Base-by-base conservation (phyloP, 441 rosid genomes). In the Jatropha multifida region DNA sequence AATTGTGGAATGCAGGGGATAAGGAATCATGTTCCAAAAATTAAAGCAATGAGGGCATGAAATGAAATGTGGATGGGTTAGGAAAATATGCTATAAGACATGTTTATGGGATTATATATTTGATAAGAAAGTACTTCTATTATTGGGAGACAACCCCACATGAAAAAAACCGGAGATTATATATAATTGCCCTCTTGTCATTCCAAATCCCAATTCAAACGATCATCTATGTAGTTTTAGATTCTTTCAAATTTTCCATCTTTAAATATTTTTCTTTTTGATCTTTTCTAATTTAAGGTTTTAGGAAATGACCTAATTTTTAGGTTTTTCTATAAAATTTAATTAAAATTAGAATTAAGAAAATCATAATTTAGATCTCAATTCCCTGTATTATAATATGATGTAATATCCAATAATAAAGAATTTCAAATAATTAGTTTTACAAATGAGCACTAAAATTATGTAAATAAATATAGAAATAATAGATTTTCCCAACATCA, bases 101-200 rank as follows among this genome's bases (percentile, higher is more conserved):
- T 60, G 42, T 38, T 42, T 63, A 14, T 23, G 13, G 41, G 14
- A 27, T 12, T 0, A 65, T 42, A 13, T 41, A 0, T 23, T 48
- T 71, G 37, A 68, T 42, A 7, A 11, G 13, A 2, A 6, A 15
- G 3, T 26, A 78, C 76, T 77, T 75, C 41, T 68, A 78, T 80
- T 80, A 63, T 20, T 26, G 68, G 86, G 80, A 69, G 85, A 77
- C 81, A 80, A 63, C 48, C 49, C 72, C 88, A 78, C 86, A 68
- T 82, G 81, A 65, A 76, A 77, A 32, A 32, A 74, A 64, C 42
- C 27, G 56, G 48, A 54, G 74, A 64, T 83, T 54, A 79, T 75
- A 32, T 54, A 79, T 75, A 32, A 76, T 81, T 23, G 49, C 49
- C 49, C 11, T 51, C n/a, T 51, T 13, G 55, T 51, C 55, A 13